phyloP scores from a whole-genome alignment of 73 alveolate genomes.

The Paramecium biaurelia region DNA sequence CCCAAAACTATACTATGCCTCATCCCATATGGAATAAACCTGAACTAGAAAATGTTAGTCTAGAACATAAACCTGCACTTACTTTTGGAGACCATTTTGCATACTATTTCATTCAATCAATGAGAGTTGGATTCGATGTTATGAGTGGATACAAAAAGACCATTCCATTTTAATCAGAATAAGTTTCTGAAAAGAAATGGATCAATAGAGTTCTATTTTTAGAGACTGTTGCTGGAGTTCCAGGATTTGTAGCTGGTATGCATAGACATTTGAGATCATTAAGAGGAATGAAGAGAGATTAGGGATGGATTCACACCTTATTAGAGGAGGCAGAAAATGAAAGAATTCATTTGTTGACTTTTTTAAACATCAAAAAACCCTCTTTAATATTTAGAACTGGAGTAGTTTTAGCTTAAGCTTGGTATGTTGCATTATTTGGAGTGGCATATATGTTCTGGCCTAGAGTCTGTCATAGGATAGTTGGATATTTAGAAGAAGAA shows the following conservation, averaged over 20 bases:
- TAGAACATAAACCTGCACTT: constrained; percentile 12
- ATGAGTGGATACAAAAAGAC: constrained; percentile 60
- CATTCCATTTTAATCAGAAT: constrained; percentile 43
- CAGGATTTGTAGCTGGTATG: constrained; percentile 87
- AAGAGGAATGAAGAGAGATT: constrained; percentile 62
- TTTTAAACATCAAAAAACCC: constrained; percentile 72
- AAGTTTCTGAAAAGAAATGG: constrained; percentile 55
- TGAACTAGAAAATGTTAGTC: background rate
- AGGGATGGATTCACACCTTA: constrained; percentile 73
- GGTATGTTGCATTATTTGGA: constrained; percentile 62
- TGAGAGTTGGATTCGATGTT: constrained; percentile 54
- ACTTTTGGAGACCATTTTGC: constrained; percentile 55
- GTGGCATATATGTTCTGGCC: constrained; percentile 69
- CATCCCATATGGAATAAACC: constrained; percentile 51
- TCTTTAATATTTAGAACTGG: constrained; percentile 65
- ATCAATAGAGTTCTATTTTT: constrained; percentile 65
- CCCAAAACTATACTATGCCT: background rate
- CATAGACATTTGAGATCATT: constrained; percentile 67
- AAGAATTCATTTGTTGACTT: constrained; percentile 78
- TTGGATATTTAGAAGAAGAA: constrained; percentile 83
- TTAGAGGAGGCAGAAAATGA: constrained; percentile 82
- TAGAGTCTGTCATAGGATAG: constrained; percentile 75
- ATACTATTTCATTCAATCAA: background rate
- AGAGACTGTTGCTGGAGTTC: constrained; percentile 88
- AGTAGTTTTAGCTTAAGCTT: constrained; percentile 74